Base-by-base conservation (phyloP, 148 eudicot species). In the Vaccinium corymbosum region DNA sequence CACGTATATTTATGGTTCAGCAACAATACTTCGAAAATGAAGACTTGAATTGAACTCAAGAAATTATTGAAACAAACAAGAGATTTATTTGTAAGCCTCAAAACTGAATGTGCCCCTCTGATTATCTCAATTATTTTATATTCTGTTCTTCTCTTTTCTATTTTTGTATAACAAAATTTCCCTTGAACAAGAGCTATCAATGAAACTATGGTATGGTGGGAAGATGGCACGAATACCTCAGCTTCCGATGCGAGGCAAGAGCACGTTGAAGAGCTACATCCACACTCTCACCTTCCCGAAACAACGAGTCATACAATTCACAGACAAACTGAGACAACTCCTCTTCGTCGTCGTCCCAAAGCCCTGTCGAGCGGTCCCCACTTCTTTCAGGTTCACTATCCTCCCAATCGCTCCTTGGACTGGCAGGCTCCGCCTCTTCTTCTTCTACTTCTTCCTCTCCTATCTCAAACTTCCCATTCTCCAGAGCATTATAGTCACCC, bases 331-430 rank as follows among this genome's bases (percentile, higher is more conserved):
- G 89, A 68, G 98, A 94, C 83, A 97, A 82, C 77, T 94, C 95
- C 68, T 93, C 98, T 81, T 97, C 99, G 81, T 94, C 98, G 71
- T 90, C 93, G 64, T 94, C 98, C 94, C 93, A 93, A 80, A 89
- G 91, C 25, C 83, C 82, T 79, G 57, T 84, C 6, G 92, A 83
- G 16, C 84, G 84, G 55, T 94, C 98, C 52, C 88, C 88, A 76
- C 15, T 86, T 87, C 85, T 92, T 84, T 97, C 99, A 15, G 88
- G 84, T 80, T 94, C 99, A 46, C 92, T 92, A 76, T 97, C 99
- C 86, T 97, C 99, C 99, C 99, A 97, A 76, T 97, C 99, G 51
- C 99, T 97, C 70, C 80, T 81, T 48, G 98, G 97, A 84, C 97
- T 94, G 56, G 77, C 77, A 76, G 95, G 94, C 80, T 92, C 96